Conservation (phyloP, 2,329 filamentous ascomycete genomes). For the Paraphaeosphaeria minitans region DNA sequence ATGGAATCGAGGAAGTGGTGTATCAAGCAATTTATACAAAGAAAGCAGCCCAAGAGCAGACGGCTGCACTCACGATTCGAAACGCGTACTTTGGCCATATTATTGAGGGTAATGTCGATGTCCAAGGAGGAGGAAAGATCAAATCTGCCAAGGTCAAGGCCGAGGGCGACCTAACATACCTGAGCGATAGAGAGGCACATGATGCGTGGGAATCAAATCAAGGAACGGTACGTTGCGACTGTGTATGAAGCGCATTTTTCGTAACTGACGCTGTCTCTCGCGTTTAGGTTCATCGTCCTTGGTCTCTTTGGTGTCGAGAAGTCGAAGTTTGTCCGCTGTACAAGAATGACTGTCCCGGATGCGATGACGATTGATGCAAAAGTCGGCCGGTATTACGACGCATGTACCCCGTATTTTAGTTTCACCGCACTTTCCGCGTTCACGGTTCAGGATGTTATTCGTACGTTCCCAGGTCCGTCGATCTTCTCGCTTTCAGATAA, state of each 20-base stretch:
- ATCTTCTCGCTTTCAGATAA: background rate
- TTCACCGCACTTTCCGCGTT: background rate
- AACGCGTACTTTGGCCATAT: conserved; percentile 43
- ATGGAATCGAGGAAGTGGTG: conserved; percentile 52
- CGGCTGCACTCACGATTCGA: conserved; percentile 41
- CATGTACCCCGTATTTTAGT: background rate
- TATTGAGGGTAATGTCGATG: conserved; percentile 48
- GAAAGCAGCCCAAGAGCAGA: conserved; percentile 49
- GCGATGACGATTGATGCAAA: conserved; percentile 28
- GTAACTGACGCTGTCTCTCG: too few species aligned
- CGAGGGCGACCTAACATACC: conserved; percentile 49
- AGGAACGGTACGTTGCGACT: conserved; percentile 17
- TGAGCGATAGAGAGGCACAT: conserved; percentile 49
- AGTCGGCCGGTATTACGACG: background rate
- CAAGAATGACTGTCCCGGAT: conserved; percentile 45
- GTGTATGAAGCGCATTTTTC: too few species aligned
- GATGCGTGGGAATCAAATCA: conserved; percentile 49
- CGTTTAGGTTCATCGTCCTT: conserved; percentile 41
- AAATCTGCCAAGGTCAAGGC: conserved; percentile 49
- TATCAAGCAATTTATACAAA: conserved; percentile 53
- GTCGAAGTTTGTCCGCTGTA: conserved; percentile 49
- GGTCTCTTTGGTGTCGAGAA: conserved; percentile 52
- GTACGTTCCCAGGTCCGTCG: background rate
- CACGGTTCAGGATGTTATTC: background rate
- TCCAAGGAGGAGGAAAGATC: conserved; percentile 47